Evolutionary conservation across 495 filamentous ascomycete species (phyloP).

Genomic region (Aspergillus homomorphus): DNA sequence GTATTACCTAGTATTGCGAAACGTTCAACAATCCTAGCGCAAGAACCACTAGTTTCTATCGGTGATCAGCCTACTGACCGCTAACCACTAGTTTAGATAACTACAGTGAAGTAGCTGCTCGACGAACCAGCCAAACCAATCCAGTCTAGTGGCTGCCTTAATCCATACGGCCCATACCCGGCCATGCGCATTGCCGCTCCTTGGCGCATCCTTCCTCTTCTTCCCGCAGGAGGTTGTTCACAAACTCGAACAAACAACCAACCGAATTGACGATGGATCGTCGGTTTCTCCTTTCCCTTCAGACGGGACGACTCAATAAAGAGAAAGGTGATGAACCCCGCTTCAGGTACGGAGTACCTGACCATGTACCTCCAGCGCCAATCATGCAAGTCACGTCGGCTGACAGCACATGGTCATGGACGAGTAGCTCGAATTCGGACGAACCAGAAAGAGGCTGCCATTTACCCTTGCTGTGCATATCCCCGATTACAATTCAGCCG

Average conservation of each 20-base stretch:
- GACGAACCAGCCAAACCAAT: background rate
- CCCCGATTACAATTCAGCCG: background rate
- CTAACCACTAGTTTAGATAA: background rate
- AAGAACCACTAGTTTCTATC: background rate
- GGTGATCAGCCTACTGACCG: background rate
- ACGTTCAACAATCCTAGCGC: background rate
- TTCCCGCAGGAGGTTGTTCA: no score
- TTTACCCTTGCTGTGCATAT: background rate
- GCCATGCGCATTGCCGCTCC: constrained; percentile 1
- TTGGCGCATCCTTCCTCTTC: constrained; percentile 1
- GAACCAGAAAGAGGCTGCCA: background rate
- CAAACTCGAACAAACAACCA: background rate
- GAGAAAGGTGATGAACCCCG: background rate
- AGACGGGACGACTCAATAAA: background rate
- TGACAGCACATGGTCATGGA: background rate
- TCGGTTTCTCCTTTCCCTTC: background rate
- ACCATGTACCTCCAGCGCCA: background rate
- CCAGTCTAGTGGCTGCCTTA: constrained; percentile 10
- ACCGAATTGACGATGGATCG: background rate
- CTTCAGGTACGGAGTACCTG: background rate
- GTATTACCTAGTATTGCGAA: background rate
- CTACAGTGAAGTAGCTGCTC: background rate
- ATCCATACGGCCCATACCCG: constrained; percentile 10
- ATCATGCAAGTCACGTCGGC: background rate
- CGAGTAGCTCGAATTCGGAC: background rate